Base-by-base conservation (phyloP, 768 basidiomycete species). In the Lentinula boryana region DNA sequence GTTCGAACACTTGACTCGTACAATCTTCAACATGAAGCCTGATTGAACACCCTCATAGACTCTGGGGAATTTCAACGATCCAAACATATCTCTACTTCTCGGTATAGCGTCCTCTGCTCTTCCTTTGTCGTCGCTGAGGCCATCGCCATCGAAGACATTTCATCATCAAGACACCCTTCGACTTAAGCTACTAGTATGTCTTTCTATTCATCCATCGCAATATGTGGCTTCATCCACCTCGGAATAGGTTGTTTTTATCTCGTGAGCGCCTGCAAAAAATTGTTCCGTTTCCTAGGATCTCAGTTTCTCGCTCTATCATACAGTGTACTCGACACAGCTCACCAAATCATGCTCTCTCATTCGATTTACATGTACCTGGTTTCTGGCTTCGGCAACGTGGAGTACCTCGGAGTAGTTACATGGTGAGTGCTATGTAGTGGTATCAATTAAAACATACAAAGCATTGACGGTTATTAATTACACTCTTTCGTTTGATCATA, bases 311-410 rank as follows among this genome's bases (percentile, higher is more conserved):
- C 10, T 15, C 44, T 21, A 12, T 7, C 7, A 4, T 32, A 41
- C 23, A 60, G 58, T 31, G 23, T 52, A 1, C 40, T 60, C 10
- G 58, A 60, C n/a, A 60, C 58, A 5, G 18, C 32, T n/a, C 58
- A 60, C n/a, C 49, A 60, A 41, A 18, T 52, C 6, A 60, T 60
- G 58, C 49, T 60, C 36, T 52, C 18, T n/a, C 58, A 60, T 32
- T 38, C 40, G 13, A 32, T 60, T 10, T 60, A 60, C 50, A 23
- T 49, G 21, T 60, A 60, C n/a, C 13, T 52, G 8, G 58, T 60
- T 2, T 51, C 48, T 8, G 38, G 32, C 18, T 60, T 36, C 5
- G 58, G 58, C 9, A 13, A 60, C 27, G 16, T 31, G 10, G 36
- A 41, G 5, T 43, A 35, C 23, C 58, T 60, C 36, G 58, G n/a